Evolutionary conservation across 23 red algal genomes (phyloP).

Genomic region (Gracilaria vermiculophylla): DNA sequence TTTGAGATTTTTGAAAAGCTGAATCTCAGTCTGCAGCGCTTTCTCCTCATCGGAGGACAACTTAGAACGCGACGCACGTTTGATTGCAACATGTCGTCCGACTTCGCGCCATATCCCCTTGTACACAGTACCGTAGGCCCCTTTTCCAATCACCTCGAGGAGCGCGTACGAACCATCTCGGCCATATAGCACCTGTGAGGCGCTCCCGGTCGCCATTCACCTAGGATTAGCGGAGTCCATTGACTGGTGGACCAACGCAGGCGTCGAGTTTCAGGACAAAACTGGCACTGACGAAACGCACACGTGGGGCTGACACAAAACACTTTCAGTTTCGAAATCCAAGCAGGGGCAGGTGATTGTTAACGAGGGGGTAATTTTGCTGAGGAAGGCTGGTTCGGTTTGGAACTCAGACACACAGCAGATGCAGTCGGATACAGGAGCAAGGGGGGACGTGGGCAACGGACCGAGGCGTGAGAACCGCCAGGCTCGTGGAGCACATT

Average conservation of each 20-base stretch:
- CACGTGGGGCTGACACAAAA: too few relatives aligned
- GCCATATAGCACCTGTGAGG: constrained; percentile 41
- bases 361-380: too few relatives aligned
- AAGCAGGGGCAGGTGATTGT: too few relatives aligned
- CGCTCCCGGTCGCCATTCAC: constrained; percentile 28
- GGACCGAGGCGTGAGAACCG: too few relatives aligned
- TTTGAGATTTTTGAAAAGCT: constrained; percentile 88
- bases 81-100: constrained; percentile 86
- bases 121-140: constrained; percentile 85
- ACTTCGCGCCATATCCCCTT: constrained; percentile 89
- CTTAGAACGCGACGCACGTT: constrained; percentile 65
- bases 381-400: too few relatives aligned
- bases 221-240: constrained; percentile 10
- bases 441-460: too few relatives aligned
- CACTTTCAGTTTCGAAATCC: too few relatives aligned
- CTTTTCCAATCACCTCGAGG: constrained; percentile 85
- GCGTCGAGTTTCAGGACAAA: neutral
- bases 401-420: too few relatives aligned
- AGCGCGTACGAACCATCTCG: constrained; percentile 63
- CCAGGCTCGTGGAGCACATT: too few relatives aligned
- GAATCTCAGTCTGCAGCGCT: constrained; percentile 80
- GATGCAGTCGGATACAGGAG: too few relatives aligned
- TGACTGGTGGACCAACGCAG: constrained; percentile 19
- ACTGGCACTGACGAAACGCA: neutral
- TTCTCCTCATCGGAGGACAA: constrained; percentile 81